These are phyloP conservation scores for Nigrospora sphaerica DNA, from an alignment of 2,329 filamentous ascomycete species.

Conservation along the genomic window DNA sequence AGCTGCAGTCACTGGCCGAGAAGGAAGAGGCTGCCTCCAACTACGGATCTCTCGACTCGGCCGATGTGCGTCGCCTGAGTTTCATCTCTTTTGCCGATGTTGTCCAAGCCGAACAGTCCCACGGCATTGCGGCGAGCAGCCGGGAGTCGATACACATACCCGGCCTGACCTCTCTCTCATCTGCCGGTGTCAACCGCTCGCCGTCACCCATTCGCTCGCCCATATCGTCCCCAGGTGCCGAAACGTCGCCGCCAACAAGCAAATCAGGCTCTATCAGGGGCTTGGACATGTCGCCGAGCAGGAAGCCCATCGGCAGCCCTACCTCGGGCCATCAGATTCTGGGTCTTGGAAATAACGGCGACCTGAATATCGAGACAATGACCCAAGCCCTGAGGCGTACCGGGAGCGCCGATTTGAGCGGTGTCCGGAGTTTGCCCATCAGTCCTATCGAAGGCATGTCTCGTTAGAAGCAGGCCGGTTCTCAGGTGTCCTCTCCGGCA, in stretches of 20 bases:
- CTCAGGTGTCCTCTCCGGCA: neutral
- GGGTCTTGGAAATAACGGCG: constrained; percentile 43
- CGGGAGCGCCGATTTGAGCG: constrained; percentile 70
- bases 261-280: constrained; percentile 69
- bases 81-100: constrained; percentile 98
- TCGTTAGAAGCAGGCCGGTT: constrained; percentile 9
- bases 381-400: constrained; percentile 79
- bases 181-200: constrained; percentile 53
- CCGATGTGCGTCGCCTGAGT: constrained; percentile 75
- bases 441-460: constrained; percentile 47
- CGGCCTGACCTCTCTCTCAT: constrained; percentile 55
- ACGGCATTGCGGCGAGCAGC: constrained; percentile 40
- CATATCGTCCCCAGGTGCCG: constrained; percentile 60
- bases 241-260: constrained; percentile 69
- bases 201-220: constrained; percentile 77
- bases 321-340: constrained; percentile 44
- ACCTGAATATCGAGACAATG: constrained; percentile 91
- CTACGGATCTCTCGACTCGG: constrained; percentile 69
- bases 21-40: constrained; percentile 60
- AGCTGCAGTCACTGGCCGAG: constrained; percentile 47
- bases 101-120: constrained; percentile 74
- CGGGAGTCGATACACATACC: constrained; percentile 65
- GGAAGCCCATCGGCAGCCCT: constrained; percentile 58
- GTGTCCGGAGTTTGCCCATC: constrained; percentile 46
- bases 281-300: constrained; percentile 60